A percentile compares a stretch with the other conserved stretches of the same genome.
Evolutionary conservation across 2,329 filamentous ascomycete species (phyloP).

Genomic region (Colletotrichum godetiae): DNA sequence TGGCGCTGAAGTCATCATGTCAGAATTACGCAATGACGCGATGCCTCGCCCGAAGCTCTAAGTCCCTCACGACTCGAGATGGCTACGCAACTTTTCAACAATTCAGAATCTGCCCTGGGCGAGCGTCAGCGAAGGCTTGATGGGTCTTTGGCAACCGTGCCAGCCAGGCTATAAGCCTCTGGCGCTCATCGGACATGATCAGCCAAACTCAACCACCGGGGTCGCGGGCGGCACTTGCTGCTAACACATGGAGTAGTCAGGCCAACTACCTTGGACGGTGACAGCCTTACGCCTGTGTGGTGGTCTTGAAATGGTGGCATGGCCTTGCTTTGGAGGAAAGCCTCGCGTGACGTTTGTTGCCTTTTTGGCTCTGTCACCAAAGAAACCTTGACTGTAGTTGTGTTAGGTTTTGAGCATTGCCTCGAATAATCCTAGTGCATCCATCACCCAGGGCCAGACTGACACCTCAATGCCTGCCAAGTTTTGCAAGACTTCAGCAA

Average conservation of each 20-base stretch:
- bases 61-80: neutral
- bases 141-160: neutral
- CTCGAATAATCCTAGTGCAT: neutral
- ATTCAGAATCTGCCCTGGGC: neutral
- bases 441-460: no score
- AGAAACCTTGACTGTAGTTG: neutral
- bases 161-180: neutral
- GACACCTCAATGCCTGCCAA: neutral
- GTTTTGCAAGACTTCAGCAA: neutral
- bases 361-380: neutral
- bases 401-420: no score
- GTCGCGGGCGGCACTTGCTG: neutral
- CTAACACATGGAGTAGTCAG: neutral
- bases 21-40: neutral
- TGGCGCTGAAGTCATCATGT: conserved; percentile 5
- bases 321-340: neutral
- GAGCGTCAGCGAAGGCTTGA: neutral
- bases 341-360: neutral
- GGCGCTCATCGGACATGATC: neutral
- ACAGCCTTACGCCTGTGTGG: conserved; percentile 15
- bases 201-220: neutral
- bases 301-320: conserved; percentile 2
- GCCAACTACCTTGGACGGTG: neutral
- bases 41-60: neutral
- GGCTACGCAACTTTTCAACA: neutral